phyloP scores from a whole-genome alignment of 345 rosid species.

The Erodium maritimum region DNA sequence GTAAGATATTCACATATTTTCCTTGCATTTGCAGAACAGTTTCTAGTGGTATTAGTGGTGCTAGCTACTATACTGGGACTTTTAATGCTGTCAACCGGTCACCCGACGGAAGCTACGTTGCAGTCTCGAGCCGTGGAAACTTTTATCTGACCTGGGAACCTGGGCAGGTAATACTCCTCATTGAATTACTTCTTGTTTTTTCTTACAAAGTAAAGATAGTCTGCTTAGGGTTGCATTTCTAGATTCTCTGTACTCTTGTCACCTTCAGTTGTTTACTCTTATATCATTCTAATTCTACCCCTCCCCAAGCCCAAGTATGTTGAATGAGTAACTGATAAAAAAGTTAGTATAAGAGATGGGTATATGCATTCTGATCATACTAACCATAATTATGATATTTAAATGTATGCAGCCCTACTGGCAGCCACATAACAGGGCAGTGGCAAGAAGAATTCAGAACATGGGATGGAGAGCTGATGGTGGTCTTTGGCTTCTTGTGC shows the following conservation, averaged over 20 bases:
- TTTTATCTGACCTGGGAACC: constrained; percentile 97
- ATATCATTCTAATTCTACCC: too few relatives aligned
- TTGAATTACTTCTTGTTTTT: not conserved
- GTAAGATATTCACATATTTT: constrained; percentile 20
- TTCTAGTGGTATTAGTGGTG: constrained; percentile 96
- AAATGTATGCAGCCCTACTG: constrained; percentile 54
- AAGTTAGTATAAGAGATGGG: too few relatives aligned
- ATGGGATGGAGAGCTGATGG: constrained; percentile 99
- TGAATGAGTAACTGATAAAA: too few relatives aligned
- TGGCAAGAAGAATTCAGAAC: constrained; percentile 89
- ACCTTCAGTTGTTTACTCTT: too few relatives aligned
- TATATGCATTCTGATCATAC: not conserved
- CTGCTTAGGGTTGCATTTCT: too few relatives aligned
- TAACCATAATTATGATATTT: not conserved
- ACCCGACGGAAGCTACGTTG: constrained; percentile 86
- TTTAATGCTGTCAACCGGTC: constrained; percentile 90
- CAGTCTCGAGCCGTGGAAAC: constrained; percentile 97
- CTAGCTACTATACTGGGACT: constrained; percentile 91
- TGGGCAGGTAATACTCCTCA: constrained; percentile 51
- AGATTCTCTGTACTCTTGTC: too few relatives aligned
- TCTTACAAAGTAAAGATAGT: not conserved
- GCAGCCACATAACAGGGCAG: constrained; percentile 98
- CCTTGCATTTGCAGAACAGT: constrained; percentile 77
- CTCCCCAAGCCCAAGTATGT: too few relatives aligned
- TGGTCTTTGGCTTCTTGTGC: constrained; percentile 97